phyloP scores from a whole-genome alignment of 768 basidiomycete species.

The Trametes punicea region DNA sequence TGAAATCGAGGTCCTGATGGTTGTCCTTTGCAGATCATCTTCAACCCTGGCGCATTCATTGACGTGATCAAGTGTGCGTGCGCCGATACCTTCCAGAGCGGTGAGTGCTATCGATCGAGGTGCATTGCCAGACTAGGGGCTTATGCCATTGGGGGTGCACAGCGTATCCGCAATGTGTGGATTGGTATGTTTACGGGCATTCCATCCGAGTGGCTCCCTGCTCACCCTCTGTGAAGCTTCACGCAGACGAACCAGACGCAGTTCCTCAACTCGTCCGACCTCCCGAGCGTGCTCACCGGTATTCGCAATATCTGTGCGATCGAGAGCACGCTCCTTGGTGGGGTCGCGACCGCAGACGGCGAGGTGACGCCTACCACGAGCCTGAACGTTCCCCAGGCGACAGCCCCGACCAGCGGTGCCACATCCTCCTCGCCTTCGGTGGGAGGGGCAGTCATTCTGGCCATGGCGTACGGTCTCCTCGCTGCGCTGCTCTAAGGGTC shows the following conservation, averaged over 20 bases:
- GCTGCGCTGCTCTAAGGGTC: background rate
- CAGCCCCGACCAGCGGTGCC: conserved; percentile 16
- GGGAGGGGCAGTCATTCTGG: background rate
- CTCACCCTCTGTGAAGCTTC: conserved; percentile 38
- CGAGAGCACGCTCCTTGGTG: conserved; percentile 50
- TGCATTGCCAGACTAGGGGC: background rate
- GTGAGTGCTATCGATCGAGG: conserved; percentile 5
- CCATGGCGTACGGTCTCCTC: background rate
- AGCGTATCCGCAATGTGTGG: conserved; percentile 60
- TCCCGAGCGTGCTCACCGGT: conserved; percentile 47
- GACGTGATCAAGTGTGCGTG: conserved; percentile 64
- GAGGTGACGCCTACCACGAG: conserved; percentile 34
- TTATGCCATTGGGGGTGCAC: background rate
- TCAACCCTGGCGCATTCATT: conserved; percentile 62
- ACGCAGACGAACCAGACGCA: conserved; percentile 54
- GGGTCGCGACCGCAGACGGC: conserved; percentile 43
- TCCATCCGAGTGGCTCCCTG: background rate
- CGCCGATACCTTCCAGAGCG: conserved; percentile 41
- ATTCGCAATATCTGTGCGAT: conserved; percentile 52
- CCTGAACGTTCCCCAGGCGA: conserved; percentile 24
- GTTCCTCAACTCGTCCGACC: conserved; percentile 43
- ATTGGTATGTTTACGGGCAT: conserved; percentile 47
- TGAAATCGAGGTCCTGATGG: background rate
- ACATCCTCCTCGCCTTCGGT: background rate
- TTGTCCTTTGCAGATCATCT: conserved; percentile 46